Conservation (phyloP, 148 eudicot genomes). For the Euryodendron excelsum region DNA sequence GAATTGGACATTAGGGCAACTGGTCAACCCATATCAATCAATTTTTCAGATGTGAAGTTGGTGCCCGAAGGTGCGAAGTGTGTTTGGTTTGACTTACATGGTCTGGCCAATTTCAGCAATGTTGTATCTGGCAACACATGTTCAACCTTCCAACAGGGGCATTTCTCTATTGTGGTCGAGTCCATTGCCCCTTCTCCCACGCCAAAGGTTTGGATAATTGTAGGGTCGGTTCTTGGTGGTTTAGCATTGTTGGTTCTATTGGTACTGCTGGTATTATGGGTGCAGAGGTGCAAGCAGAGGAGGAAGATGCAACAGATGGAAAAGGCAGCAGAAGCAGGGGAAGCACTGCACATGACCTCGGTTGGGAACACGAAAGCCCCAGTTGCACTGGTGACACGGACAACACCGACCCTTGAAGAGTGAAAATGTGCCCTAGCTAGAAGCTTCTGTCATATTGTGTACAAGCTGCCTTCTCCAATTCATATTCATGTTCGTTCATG, state of each 20-base stretch:
- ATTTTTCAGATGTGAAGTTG: slow-evolving; percentile 40
- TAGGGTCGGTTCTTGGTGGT: slow-evolving; percentile 81
- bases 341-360: slow-evolving; percentile 62
- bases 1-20: slow-evolving; percentile 53
- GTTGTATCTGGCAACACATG: slow-evolving; percentile 50
- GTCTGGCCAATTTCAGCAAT: slow-evolving; percentile 51
- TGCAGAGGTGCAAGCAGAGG: slow-evolving; percentile 39
- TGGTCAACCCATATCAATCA: slow-evolving; percentile 49
- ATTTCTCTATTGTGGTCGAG: slow-evolving; percentile 69
- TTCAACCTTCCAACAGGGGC: slow-evolving; percentile 61
- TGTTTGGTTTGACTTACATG: slow-evolving; percentile 52
- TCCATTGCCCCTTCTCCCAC: slow-evolving; percentile 28
- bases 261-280: slow-evolving; percentile 47
- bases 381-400: slow-evolving; percentile 71
- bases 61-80: slow-evolving; percentile 59
- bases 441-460: slow-evolving; percentile 22
- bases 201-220: slow-evolving; percentile 58
- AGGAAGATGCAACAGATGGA: slow-evolving; percentile 74
- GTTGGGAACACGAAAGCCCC: slow-evolving; percentile 81
- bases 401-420: slow-evolving; percentile 80
- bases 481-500: slow-evolving; percentile 42
- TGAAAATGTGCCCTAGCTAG: slow-evolving; percentile 72
- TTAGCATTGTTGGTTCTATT: slow-evolving; percentile 45
- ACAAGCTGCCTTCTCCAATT: slow-evolving; percentile 33
- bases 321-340: slow-evolving; percentile 79